phyloP scores from a whole-genome alignment of 306 rosid species.

The Cucurbita ficifolia region DNA sequence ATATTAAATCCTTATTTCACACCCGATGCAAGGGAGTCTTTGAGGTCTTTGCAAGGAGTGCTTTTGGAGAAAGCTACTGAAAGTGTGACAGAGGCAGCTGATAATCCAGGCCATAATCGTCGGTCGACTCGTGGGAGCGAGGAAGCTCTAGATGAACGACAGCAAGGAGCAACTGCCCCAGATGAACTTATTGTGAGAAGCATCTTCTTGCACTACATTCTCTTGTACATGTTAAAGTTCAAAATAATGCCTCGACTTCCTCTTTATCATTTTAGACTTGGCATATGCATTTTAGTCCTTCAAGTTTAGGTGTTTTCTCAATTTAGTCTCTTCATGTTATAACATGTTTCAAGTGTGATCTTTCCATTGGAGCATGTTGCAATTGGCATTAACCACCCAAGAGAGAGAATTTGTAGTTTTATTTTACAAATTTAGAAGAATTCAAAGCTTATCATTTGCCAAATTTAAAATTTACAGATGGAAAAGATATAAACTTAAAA shows the following conservation, averaged over 20 bases:
- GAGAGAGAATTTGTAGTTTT: no score
- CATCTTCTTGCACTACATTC: not conserved
- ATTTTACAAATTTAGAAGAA: not conserved
- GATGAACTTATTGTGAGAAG: constrained; percentile 91
- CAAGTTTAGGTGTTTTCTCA: not conserved
- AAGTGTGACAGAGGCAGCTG: constrained; percentile 47
- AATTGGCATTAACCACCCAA: not conserved
- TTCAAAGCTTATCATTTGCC: not conserved
- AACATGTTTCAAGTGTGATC: not conserved
- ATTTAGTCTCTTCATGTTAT: not conserved
- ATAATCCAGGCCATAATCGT: constrained; percentile 80
- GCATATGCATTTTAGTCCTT: not conserved
- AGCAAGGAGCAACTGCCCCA: constrained; percentile 57
- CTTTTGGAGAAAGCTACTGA: constrained; percentile 95
- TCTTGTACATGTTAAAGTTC: not conserved
- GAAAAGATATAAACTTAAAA: no score
- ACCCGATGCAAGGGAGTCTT: constrained; percentile 81
- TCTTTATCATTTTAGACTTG: not conserved
- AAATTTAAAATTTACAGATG: not conserved
- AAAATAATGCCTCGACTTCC: not conserved
- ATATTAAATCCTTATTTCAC: constrained; percentile 88
- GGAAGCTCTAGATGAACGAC: constrained; percentile 74
- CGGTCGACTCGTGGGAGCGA: constrained; percentile 96
- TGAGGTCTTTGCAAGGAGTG: constrained; percentile 80
- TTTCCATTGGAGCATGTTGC: not conserved